Conservation (phyloP, 1,284 basidiomycete species). For the Ustilago crameri region DNA sequence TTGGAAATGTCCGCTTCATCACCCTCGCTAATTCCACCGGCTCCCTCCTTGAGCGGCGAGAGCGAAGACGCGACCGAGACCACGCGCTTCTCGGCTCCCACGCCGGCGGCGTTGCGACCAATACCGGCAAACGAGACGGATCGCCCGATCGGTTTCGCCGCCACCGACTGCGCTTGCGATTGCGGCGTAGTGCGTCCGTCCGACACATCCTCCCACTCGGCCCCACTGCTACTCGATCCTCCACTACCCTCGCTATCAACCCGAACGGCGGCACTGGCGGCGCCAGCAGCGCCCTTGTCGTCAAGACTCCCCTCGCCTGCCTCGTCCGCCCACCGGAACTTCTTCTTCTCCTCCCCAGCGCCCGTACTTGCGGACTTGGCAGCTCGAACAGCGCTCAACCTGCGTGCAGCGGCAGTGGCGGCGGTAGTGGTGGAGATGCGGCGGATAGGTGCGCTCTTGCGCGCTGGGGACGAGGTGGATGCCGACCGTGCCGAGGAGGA, state of each 20-base stretch:
- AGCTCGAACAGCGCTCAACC: slow-evolving; percentile 14
- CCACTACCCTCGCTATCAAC: slow-evolving; percentile 6
- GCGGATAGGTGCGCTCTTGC: slow-evolving; percentile 16
- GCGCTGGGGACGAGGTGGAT: slow-evolving; percentile 9
- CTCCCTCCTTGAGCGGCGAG: slow-evolving; percentile 24
- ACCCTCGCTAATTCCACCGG: slow-evolving; percentile 2
- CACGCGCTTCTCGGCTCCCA: slow-evolving; percentile 7
- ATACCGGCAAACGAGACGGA: slow-evolving; percentile 9
- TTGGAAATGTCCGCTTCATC: slow-evolving; percentile 28
- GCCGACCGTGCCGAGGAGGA: slow-evolving; percentile 36
- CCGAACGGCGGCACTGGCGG: not conserved
- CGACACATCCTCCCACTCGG: slow-evolving; percentile 40
- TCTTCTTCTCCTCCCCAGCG: slow-evolving; percentile 73
- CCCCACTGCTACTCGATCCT: slow-evolving; percentile 23
- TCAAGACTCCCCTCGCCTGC: slow-evolving; percentile 83
- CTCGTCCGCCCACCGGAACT: slow-evolving; percentile 88
- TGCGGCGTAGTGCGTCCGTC: slow-evolving; percentile 27
- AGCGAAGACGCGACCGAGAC: slow-evolving; percentile 10
- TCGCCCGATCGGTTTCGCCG: slow-evolving; percentile 15
- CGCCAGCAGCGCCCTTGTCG: slow-evolving; percentile 72
- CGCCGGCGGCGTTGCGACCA: not conserved
- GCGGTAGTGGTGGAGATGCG: slow-evolving; percentile 8
- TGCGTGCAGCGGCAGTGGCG: slow-evolving; percentile 6
- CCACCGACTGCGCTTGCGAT: slow-evolving; percentile 7
- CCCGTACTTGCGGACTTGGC: slow-evolving; percentile 2